These are phyloP conservation scores for Tuber aestivum DNA, from an alignment of 495 filamentous ascomycete species.

Conservation along the genomic window DNA sequence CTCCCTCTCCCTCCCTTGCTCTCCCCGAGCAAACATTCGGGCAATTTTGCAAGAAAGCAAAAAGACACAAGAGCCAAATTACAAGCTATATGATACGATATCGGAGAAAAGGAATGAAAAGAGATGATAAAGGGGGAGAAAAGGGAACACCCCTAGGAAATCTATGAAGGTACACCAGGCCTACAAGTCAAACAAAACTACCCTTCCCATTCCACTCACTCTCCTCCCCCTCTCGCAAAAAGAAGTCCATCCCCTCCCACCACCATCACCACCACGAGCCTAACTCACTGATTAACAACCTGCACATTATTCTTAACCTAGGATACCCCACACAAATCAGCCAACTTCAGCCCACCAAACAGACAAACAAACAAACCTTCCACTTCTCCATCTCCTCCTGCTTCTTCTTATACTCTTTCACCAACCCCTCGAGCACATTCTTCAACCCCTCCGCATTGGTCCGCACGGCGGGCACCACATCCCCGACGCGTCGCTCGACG, in stretches of 20 bases:
- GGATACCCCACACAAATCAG: conserved; percentile 18
- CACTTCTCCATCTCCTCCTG: conserved; percentile 94
- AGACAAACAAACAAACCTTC: conserved; percentile 63
- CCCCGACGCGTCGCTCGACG: conserved; percentile 85
- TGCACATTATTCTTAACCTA: conserved; percentile 99
- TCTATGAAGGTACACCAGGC: neutral
- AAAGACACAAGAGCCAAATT: neutral
- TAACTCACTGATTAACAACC: conserved; percentile 55
- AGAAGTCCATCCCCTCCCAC: neutral
- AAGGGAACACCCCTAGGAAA: neutral
- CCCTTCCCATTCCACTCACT: neutral
- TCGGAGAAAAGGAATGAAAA: neutral
- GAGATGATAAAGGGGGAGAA: neutral
- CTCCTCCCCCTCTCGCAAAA: neutral
- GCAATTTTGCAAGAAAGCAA: neutral
- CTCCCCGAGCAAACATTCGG: neutral
- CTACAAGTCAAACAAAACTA: neutral
- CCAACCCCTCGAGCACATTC: conserved; percentile 88
- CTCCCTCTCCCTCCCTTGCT: neutral
- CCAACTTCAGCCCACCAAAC: conserved; percentile 13
- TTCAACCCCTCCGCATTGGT: conserved; percentile 94
- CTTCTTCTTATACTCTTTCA: conserved; percentile 95
- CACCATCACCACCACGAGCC: neutral
- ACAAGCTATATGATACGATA: neutral
- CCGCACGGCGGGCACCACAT: conserved; percentile 81